Evolutionary conservation across 495 filamentous ascomycete genomes (phyloP).

Genomic region (Daldinia grandis): DNA sequence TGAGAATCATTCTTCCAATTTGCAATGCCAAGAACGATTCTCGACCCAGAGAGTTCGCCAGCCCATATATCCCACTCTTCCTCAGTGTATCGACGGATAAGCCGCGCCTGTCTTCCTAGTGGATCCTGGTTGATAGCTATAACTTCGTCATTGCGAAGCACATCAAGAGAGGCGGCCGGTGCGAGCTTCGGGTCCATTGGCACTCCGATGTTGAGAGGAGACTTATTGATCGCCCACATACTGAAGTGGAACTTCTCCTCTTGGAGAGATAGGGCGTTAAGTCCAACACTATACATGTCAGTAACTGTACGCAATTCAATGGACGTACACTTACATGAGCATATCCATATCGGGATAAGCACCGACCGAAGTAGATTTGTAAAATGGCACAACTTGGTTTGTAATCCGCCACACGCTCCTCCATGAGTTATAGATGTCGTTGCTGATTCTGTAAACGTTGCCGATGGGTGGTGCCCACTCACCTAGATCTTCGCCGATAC

Average conservation of each 20-base stretch:
- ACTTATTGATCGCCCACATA: constrained; percentile 66
- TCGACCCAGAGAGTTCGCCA: constrained; percentile 51
- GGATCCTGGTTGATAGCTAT: constrained; percentile 64
- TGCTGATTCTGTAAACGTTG: constrained; percentile 62
- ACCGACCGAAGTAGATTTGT: constrained; percentile 49
- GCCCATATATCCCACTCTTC: constrained; percentile 61
- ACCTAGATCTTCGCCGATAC: constrained; percentile 56
- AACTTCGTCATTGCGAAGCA: constrained; percentile 60
- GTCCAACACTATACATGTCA: constrained; percentile 42
- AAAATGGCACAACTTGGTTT: constrained; percentile 58
- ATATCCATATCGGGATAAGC: constrained; percentile 66
- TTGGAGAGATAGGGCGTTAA: constrained; percentile 42
- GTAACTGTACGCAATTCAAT: constrained; percentile 36
- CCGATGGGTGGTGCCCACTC: constrained; percentile 59
- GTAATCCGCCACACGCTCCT: constrained; percentile 59
- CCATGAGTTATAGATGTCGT: constrained; percentile 64
- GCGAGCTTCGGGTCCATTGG: constrained; percentile 53
- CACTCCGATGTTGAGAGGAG: constrained; percentile 62
- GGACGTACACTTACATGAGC: constrained; percentile 53
- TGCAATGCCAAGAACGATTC: constrained; percentile 54
- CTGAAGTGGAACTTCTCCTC: constrained; percentile 65
- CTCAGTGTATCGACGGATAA: constrained; percentile 45
- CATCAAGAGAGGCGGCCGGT: constrained; percentile 47
- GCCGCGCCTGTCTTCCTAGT: constrained; percentile 55
- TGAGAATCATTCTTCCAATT: constrained; percentile 56